Evolutionary conservation across 2,329 filamentous ascomycete species (phyloP).

Genomic region (Ascochyta lentis): DNA sequence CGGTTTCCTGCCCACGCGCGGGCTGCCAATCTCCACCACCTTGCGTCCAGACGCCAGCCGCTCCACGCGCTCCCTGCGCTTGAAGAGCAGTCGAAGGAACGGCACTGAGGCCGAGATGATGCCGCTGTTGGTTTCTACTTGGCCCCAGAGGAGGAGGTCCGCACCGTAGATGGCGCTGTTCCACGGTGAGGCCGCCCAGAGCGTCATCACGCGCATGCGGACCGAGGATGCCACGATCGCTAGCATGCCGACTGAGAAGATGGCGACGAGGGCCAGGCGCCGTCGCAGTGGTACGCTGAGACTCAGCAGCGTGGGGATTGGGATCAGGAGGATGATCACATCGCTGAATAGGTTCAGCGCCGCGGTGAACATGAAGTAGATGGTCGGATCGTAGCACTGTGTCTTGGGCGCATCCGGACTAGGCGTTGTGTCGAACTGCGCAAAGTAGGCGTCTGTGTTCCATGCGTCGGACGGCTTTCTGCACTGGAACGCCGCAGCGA

Average conservation of each 20-base stretch:
- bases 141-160: constrained; percentile 53
- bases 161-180: constrained; percentile 43
- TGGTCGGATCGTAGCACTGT: constrained; percentile 42
- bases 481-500: constrained; percentile 45
- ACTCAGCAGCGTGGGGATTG: constrained; percentile 54
- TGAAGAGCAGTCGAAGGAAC: constrained; percentile 53
- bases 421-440: constrained; percentile 37
- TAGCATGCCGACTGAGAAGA: constrained; percentile 46
- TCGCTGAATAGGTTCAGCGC: constrained; percentile 53
- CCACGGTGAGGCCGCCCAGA: constrained; percentile 47
- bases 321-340: constrained; percentile 53
- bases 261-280: constrained; percentile 58
- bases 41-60: constrained; percentile 11
- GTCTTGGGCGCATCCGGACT: constrained; percentile 25
- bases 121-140: constrained; percentile 56
- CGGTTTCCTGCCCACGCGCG: constrained; percentile 21
- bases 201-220: constrained; percentile 46
- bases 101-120: constrained; percentile 56
- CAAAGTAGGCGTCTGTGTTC: constrained; percentile 37
- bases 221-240: constrained; percentile 46
- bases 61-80: constrained; percentile 26
- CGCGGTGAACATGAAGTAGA: constrained; percentile 47
- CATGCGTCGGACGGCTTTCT: constrained; percentile 38
- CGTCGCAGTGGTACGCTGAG: constrained; percentile 58
- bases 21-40: constrained; percentile 22